Base-by-base conservation (phyloP, 2,329 filamentous ascomycete species). In the Arthrobotrys sinensis region DNA sequence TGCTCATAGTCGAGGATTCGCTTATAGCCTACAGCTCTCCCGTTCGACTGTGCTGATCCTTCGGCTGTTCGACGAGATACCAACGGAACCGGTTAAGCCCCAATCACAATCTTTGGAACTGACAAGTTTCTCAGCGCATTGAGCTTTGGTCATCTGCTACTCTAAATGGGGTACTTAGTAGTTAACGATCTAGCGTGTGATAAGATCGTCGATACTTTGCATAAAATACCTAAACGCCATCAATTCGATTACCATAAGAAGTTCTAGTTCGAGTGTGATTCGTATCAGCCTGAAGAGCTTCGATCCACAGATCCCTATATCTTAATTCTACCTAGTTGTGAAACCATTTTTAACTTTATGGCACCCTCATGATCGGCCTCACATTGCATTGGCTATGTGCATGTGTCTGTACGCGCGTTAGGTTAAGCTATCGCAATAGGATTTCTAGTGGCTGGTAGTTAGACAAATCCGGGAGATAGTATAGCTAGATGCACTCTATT, bases 361-460 rank as follows among this genome's bases (percentile, higher is more conserved):
- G 32, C 53, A 60, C 28, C 24, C 60, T 66, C 69, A 73, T 64
- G 69, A 73, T 73, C 69, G 64, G n/a, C 69, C 48, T 73, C 60
- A 53, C 62, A 73, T 73, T 75, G 63, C 52, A 76, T 69, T 69
- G 72, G 71, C 72, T 76, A 68, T 67, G 63, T 69, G 72, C 64
- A 69, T 76, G 65, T 55, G 34, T 76, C 48, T 77, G 57, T 65
- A 55, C 72, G 53, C 64, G 64, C 53, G 55, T 68, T 46, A 62
- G 53, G 28, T 53, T 45, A 57, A 66, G 66, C 38, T 57, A 70
- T 62, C 50, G 52, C 28, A 69, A 21, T 60, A 60, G 34, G 36
- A 40, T 60, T 40, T 60, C 50, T 50, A 63, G 53, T 63, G 67
- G 67, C 21, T 63, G 53, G 66, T 68, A 45, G 36, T 45, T 77